A percentile compares a stretch with the other conserved stretches of the same genome.
Conservation (phyloP, 129 eudicot species). For the Flaveria sonorensis region DNA sequence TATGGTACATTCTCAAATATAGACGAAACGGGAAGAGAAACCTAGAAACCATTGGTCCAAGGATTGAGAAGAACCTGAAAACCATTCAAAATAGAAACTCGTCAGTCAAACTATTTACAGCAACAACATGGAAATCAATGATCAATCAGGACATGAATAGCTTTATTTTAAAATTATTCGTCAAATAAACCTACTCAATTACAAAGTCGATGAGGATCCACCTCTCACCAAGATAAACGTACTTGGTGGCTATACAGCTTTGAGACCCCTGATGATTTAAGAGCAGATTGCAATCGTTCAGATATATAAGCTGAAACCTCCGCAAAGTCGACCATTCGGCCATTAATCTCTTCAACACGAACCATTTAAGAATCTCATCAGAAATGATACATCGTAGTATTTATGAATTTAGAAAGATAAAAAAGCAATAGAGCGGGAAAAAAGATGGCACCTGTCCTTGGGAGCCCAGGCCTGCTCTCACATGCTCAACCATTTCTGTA, state of each 20-base stretch:
- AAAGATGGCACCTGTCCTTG: conserved; percentile 66
- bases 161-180: too few species aligned
- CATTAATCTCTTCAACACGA: conserved; percentile 74
- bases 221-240: too few species aligned
- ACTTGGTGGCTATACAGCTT: conserved; percentile 99
- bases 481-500: too few species aligned
- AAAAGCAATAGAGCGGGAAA: neutral
- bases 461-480: too few species aligned
- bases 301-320: conserved; percentile 74
- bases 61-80: too few species aligned
- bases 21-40: too few species aligned
- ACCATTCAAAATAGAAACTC: conserved; percentile 2
- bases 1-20: neutral
- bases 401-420: neutral
- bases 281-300: conserved; percentile 54
- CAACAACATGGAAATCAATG: too few species aligned
- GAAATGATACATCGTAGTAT: conserved; percentile 8
- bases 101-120: too few species aligned
- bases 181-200: too few species aligned
- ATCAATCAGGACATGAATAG: too few species aligned
- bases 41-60: too few species aligned
- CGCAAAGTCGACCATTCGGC: conserved; percentile 56
- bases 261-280: conserved; percentile 41
- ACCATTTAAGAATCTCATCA: conserved; percentile 58
- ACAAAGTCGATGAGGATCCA: too few species aligned